Evolutionary conservation across 305 asterid genomes (phyloP), one percentile per base, ranked within the genome.

Genomic region (Ilex paraguariensis): DNA sequence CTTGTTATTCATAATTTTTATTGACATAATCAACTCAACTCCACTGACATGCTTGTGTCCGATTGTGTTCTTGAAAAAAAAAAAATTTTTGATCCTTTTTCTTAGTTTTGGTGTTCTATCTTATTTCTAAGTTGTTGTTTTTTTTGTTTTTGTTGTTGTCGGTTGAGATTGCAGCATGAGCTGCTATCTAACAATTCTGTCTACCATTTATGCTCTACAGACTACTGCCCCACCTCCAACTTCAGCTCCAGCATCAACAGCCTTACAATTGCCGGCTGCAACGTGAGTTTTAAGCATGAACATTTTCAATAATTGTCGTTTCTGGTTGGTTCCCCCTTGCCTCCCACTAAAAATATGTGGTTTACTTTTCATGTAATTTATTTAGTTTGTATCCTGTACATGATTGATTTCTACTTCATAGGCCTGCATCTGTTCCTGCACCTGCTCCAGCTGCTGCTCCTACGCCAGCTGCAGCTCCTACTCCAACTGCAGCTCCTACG

Each of bases 151-250:
- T 36, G 6, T 5, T 36, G 28, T 21, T 21, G 28, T 21, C 28
- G 9, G 42, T 5, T 36, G 42, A 36, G 28, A 21, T 21, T 21
- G 28, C 28, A 21, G 28, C 2, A 21, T 51, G 15, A 15, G 60
- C 31, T 54, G 56, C 58, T 6, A 39, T 65, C 60, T 66, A 55
- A 54, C 57, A 32, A 40, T 52, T 21, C 28, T 61, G 57, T 36
- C 45, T 66, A 12, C 63, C 71, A 77, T 62, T 64, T 62, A 81
- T 94, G 88, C 77, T 60, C 80, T 83, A 52, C 88, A 78, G 70
- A 53, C 86, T 61, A 88, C 79, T 73, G 55, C 74, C 3, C 15
- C 74, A 30, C 73, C 77, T 10, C 75, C 83, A 36, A 58, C 78
- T 50, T 52, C 91, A 66, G 53, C 80, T 66, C 84, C 73, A 44